Percentiles rank a stretch among this genome's conserved stretches.
Conservation (phyloP, 345 rosid species). For the Lepidium didymum region DNA sequence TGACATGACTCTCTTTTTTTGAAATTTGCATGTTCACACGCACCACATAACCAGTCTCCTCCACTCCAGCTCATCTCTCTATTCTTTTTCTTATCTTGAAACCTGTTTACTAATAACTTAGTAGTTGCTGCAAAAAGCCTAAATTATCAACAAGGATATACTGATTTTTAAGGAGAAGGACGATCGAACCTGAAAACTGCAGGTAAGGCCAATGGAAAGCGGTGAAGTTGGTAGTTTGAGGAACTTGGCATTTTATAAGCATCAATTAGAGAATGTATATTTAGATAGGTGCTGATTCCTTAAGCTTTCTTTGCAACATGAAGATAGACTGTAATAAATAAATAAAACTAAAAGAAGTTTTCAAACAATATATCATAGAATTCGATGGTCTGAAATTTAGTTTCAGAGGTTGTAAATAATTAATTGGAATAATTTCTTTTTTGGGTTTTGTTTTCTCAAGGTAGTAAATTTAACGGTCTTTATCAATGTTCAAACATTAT, state of each 20-base stretch:
- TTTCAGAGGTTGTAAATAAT: background rate
- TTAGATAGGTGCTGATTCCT: conserved; percentile 27
- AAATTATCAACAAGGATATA: background rate
- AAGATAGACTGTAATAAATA: conserved; percentile 3
- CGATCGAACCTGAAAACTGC: conserved; percentile 16
- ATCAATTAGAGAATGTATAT: conserved; percentile 9
- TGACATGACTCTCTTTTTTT: conserved; percentile 71
- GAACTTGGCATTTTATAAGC: conserved; percentile 24
- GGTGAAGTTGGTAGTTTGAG: conserved; percentile 25
- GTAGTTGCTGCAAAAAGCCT: background rate
- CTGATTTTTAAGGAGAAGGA: background rate
- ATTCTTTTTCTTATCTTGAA: conserved; percentile 6
- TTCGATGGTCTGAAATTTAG: background rate
- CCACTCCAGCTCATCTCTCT: conserved; percentile 66
- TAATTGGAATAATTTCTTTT: background rate
- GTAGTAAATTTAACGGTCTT: too few relatives aligned
- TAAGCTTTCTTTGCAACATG: conserved; percentile 24
- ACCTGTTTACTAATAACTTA: background rate
- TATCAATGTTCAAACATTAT: background rate
- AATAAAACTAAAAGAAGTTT: background rate
- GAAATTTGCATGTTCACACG: conserved; percentile 73
- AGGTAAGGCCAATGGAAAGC: conserved; percentile 9
- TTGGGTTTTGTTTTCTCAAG: background rate
- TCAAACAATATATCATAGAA: background rate
- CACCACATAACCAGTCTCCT: conserved; percentile 85